These are phyloP conservation scores for Nymphaea colorata DNA, from an alignment of 164 flowering plant genomes.

Conservation along the genomic window DNA sequence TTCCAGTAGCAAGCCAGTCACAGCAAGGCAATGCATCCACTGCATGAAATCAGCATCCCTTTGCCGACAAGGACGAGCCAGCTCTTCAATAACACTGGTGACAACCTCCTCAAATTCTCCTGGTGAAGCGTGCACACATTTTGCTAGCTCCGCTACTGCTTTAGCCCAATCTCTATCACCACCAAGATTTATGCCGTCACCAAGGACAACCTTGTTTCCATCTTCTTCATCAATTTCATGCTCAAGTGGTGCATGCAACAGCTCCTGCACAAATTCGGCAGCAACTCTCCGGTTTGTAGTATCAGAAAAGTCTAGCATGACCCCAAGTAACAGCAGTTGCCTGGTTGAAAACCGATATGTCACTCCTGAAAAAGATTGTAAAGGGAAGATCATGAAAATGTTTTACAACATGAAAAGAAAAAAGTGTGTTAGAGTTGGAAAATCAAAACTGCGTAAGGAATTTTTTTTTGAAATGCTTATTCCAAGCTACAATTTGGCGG, in stretches of 20 bases:
- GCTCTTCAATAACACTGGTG: constrained; percentile 52
- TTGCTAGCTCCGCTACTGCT: constrained; percentile 64
- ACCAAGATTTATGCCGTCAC: constrained; percentile 94
- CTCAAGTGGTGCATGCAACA: constrained; percentile 61
- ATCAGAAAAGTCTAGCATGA: constrained; percentile 92
- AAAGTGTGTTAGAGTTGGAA: background rate
- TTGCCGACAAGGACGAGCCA: constrained; percentile 88
- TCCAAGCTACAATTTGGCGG: background rate
- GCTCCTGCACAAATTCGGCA: constrained; percentile 52
- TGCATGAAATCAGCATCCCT: constrained; percentile 82
- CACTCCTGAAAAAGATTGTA: constrained; percentile 46
- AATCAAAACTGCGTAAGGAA: background rate
- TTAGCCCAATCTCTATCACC: constrained; percentile 86
- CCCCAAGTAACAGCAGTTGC: constrained; percentile 80
- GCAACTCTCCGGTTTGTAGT: constrained; percentile 64
- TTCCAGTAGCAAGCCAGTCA: constrained; percentile 67
- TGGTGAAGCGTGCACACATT: constrained; percentile 65
- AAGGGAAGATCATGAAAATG: background rate
- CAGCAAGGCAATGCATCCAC: constrained; percentile 94
- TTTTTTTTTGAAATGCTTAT: no score
- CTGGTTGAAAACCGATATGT: constrained; percentile 65
- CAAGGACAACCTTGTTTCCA: constrained; percentile 59
- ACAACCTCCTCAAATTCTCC: constrained; percentile 89
- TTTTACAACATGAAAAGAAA: background rate
- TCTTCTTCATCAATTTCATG: constrained; percentile 63